Evolutionary conservation across 345 rosid species (phyloP).

Genomic region (Pelargonium nanum): DNA sequence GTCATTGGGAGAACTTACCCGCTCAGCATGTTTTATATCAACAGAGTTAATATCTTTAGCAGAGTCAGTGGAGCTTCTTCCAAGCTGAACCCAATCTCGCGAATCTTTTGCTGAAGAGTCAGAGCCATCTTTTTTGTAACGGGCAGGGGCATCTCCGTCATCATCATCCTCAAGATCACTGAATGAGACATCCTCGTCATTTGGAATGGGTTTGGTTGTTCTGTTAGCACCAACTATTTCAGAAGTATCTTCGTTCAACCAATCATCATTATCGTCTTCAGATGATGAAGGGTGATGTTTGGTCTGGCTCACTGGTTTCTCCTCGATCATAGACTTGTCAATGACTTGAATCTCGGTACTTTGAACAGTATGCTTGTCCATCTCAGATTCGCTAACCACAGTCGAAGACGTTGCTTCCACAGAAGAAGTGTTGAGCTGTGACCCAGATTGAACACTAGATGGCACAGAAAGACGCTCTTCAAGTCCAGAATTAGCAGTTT

Average conservation of each 20-base stretch:
- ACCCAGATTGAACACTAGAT: constrained; percentile 29
- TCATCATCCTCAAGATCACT: constrained; percentile 97
- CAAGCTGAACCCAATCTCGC: constrained; percentile 49
- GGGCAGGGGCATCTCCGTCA: constrained; percentile 29
- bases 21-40: constrained; percentile 20
- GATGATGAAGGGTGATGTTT: constrained; percentile 21
- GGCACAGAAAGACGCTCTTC: constrained; percentile 34
- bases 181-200: constrained; percentile 86
- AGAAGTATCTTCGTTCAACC: constrained; percentile 72
- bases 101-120: constrained; percentile 51
- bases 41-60: constrained; percentile 31
- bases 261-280: constrained; percentile 77
- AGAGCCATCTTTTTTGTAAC: constrained; percentile 42
- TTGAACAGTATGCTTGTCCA: constrained; percentile 38
- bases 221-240: constrained; percentile 31
- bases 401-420: constrained; percentile 25
- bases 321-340: constrained; percentile 66
- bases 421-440: constrained; percentile 27
- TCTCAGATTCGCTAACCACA: constrained; percentile 31
- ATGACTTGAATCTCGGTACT: constrained; percentile 39
- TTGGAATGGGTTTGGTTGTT: constrained; percentile 35
- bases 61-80: constrained; percentile 36
- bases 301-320: constrained; percentile 25
- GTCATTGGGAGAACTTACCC: constrained; percentile 43
- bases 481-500: constrained; percentile 15